A percentile compares a stretch with the other conserved stretches of the same genome.
Conservation (phyloP, 2,329 filamentous ascomycete genomes). For the Mycosphaerella sp. region DNA sequence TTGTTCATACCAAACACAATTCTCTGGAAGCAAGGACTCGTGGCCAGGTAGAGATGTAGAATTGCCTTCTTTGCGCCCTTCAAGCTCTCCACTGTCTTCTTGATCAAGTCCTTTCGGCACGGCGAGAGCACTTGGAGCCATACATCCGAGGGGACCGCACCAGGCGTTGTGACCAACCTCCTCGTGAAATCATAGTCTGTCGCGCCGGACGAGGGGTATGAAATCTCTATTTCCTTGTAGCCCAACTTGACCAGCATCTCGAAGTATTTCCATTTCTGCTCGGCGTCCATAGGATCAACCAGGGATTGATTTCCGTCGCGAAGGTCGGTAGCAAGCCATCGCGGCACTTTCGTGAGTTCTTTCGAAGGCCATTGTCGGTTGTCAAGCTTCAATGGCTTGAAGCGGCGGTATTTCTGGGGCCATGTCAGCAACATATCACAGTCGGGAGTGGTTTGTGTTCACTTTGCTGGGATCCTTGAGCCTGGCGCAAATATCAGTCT, state of each 20-base stretch:
- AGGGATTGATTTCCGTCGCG: conserved; percentile 93
- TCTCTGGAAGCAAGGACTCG: conserved; percentile 88
- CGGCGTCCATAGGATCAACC: conserved; percentile 89
- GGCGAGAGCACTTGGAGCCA: conserved; percentile 88
- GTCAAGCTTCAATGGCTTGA: conserved; percentile 60
- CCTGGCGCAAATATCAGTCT: conserved; percentile 31
- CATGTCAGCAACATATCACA: conserved; percentile 36
- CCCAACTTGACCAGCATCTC: conserved; percentile 86
- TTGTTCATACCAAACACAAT: conserved; percentile 86
- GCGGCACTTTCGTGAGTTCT: conserved; percentile 73
- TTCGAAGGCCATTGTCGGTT: conserved; percentile 79
- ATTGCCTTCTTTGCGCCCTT: conserved; percentile 88
- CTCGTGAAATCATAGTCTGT: conserved; percentile 96
- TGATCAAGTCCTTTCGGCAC: conserved; percentile 86
- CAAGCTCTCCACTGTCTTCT: conserved; percentile 79
- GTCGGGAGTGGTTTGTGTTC: background rate
- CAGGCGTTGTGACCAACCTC: conserved; percentile 76
- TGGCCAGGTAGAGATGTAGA: conserved; percentile 92
- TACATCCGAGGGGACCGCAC: conserved; percentile 78
- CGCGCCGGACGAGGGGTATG: conserved; percentile 88
- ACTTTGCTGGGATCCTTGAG: conserved; percentile 45
- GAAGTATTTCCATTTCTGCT: conserved; percentile 94
- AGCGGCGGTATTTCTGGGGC: conserved; percentile 68
- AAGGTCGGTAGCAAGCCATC: conserved; percentile 85
- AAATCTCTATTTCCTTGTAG: conserved; percentile 97